Evolutionary conservation across 768 basidiomycete genomes (phyloP), one percentile per base, ranked within the genome.

Genomic region (Auriscalpium orientale): DNA sequence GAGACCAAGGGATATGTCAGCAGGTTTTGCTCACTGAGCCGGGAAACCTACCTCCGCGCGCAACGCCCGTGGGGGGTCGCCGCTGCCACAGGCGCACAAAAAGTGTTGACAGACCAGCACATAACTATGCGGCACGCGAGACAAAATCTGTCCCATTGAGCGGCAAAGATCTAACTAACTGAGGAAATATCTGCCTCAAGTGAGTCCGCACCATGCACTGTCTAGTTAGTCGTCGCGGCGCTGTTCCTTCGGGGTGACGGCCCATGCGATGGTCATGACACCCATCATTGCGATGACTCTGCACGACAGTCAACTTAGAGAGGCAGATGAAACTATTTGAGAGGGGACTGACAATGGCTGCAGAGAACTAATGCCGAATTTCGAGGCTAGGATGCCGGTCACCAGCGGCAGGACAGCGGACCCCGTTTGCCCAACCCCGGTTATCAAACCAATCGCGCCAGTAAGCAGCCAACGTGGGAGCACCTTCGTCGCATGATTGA

Each of bases 391-490:
- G 2, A 82, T 77, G 21, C 88, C 87, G 1, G 85, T 85, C 58
- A 89, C 76, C 62, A 91, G 89, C 0, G 89, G 88, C 5, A 90
- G 64, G 8, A 86, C 58, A 0, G 88, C 88, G 44, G 82, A 82
- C 16, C 89, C 89, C 3, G 85, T 81, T 64, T 85, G 83, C 0
- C 89, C 87, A 43, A 68, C 58, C 15, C 71, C 70, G 3, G 68
- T 66, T 45, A 74, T 73, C 68, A 69, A 71, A 16, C 71, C 76
- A 44, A 77, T 74, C n/a, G 71, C 67, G 44, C 80, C 81, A 0
- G 76, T 77, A 21, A 90, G 74, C 9, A 93, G 74, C 77, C 84
- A 84, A 8, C 76, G 75, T 7, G 91, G 91, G 9, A 94, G 68
- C 52, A 91, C 74, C 1, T 81, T 76, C 7, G 82, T 78, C 1